Conservation (phyloP, 257 asterid species). For the Thymus mandschuricus region DNA sequence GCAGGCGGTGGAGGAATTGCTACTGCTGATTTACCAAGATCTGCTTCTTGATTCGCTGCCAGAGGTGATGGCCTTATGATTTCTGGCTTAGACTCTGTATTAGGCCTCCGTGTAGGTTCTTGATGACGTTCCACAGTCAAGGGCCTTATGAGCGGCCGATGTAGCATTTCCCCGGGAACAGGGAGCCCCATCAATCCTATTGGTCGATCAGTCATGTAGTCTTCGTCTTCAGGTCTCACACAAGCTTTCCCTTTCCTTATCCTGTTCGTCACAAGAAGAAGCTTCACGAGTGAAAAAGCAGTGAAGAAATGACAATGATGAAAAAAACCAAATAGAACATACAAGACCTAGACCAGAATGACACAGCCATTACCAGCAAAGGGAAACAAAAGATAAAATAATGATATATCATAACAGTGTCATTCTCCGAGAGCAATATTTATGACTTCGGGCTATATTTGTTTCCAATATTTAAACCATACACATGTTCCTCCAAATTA, state of each 20-base stretch:
- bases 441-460: constrained; percentile 1
- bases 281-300: neutral
- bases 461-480: neutral
- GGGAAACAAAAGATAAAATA: neutral
- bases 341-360: constrained; percentile 19
- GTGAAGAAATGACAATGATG: neutral
- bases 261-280: constrained; percentile 46
- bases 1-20: constrained; percentile 95
- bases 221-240: constrained; percentile 67
- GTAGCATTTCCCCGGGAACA: constrained; percentile 59
- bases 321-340: neutral
- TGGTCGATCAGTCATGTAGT: constrained; percentile 46
- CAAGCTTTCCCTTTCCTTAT: constrained; percentile 95
- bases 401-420: neutral
- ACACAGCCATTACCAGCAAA: constrained; percentile 3
- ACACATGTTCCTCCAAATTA: neutral
- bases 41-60: constrained; percentile 37
- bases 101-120: constrained; percentile 37
- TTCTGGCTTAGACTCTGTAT: constrained; percentile 46
- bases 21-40: constrained; percentile 42
- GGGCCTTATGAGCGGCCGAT: constrained; percentile 82
- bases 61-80: constrained; percentile 30
- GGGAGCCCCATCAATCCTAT: constrained; percentile 60
- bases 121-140: constrained; percentile 50
- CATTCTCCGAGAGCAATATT: neutral